Evolutionary conservation across 202 grass and related monocot species (phyloP), one percentile per base, ranked within the genome.

Genomic region (Schoenoplectus tabernaemontani): DNA sequence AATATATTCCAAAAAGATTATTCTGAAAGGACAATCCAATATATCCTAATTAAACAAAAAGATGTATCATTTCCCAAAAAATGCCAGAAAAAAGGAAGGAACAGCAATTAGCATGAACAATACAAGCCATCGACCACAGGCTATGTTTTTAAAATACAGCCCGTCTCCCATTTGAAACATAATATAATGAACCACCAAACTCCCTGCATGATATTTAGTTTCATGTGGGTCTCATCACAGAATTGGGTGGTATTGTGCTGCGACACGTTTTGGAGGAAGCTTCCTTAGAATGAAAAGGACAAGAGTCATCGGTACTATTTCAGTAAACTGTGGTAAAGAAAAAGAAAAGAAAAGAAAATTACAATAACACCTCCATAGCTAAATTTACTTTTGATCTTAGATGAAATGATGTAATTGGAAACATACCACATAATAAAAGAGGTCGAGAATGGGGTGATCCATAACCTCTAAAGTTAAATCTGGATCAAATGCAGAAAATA

Each of bases 221-320:
- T 60, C 61, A 78, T 6, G 78, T 57, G 82, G 59, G 20, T 7
- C 5, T 47, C 39, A 44, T 82, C 90, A 98, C 43, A 81, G 93
- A 76, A 98, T 98, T 33, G 95, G 91, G 83, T 98, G 91, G 47
- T 98, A 92, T 71, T 98, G 91, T 12, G 81, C 88, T 5, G 89
- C 92, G 16, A 92, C 89, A 77, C 91, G 83, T 76, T 92, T 98
- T 17, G 95, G 95, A 24, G 95, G 95, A 59, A 98, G 95, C 66
- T 95, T 98, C 23, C 95, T 83, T 3, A 98, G 91, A 79, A 98
- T 90, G 76, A 90, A 95, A 64, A 98, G 95, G 44, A 98, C 95
- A 54, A 98, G 91, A 0, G 89, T 89, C 20, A 92, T 94, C 26
- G 95, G 91, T 57, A 98, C 62, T 92, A 98, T 88, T 85, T 98